Evolutionary conservation across 371 early-diverging fungal genomes (phyloP).

Genomic region (Rhizopus microsporus): DNA sequence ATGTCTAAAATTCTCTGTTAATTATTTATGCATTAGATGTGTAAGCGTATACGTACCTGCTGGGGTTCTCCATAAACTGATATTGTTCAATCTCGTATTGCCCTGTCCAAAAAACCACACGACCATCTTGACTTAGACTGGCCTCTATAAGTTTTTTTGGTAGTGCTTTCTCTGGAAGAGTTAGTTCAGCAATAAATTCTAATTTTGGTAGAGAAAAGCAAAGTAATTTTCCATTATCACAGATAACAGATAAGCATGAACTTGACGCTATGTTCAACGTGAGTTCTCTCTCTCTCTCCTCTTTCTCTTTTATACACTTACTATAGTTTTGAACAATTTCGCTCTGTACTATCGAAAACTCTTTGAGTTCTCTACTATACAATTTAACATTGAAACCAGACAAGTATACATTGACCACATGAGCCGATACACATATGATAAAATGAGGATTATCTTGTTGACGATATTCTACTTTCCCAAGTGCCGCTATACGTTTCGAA

Average conservation of each 20-base stretch:
- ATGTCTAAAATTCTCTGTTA: slow-evolving; percentile 7
- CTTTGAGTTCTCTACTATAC: slow-evolving; percentile 19
- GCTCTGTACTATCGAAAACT: slow-evolving; percentile 21
- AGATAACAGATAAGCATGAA: slow-evolving; percentile 28
- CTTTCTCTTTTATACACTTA: slow-evolving; percentile 9
- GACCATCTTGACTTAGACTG: slow-evolving; percentile 47
- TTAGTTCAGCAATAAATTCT: slow-evolving; percentile 20
- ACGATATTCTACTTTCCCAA: slow-evolving; percentile 34
- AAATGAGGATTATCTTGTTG: slow-evolving; percentile 43
- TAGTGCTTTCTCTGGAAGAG: slow-evolving; percentile 6
- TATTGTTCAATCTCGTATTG: slow-evolving; percentile 48
- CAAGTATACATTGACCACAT: slow-evolving; percentile 18
- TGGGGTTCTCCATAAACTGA: slow-evolving; percentile 30
- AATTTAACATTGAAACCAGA: slow-evolving; percentile 38
- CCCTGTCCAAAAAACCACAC: slow-evolving; percentile 50
- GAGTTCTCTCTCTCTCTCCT: background rate
- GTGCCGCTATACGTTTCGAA: slow-evolving; percentile 27
- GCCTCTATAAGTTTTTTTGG: slow-evolving; percentile 28
- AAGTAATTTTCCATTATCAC: slow-evolving; percentile 24
- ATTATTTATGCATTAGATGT: slow-evolving; percentile 14
- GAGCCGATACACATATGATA: slow-evolving; percentile 22
- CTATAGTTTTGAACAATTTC: slow-evolving; percentile 24
- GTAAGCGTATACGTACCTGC: slow-evolving; percentile 36
- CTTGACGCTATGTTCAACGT: background rate
- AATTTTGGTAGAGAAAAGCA: slow-evolving; percentile 35